phyloP scores from a whole-genome alignment of 805 yeast genomes.

The Komagataella populi region DNA sequence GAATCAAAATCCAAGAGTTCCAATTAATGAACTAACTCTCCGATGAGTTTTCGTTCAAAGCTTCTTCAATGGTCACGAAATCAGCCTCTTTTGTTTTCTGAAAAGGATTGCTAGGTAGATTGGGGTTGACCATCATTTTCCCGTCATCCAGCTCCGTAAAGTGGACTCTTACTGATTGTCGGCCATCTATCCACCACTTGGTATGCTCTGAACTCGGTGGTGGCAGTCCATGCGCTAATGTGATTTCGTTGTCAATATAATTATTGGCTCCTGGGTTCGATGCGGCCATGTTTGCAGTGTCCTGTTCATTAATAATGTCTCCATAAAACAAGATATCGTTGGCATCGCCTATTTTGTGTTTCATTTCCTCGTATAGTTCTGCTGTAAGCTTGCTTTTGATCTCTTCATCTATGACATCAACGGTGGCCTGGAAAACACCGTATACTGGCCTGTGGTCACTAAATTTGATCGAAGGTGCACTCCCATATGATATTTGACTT shows the following conservation, averaged over 20 bases:
- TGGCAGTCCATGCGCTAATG: conserved; percentile 39
- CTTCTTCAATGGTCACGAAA: conserved; percentile 20
- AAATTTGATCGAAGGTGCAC: conserved; percentile 41
- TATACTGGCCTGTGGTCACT: conserved; percentile 90
- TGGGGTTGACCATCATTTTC: conserved; percentile 45
- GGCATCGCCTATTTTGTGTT: conserved; percentile 27
- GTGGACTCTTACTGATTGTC: conserved; percentile 56
- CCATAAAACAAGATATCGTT: conserved; percentile 17
- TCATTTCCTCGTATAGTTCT: conserved; percentile 40
- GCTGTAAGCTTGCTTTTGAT: conserved; percentile 34
- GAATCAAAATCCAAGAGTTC: not conserved
- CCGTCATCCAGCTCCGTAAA: conserved; percentile 29
- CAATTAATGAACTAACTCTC: not conserved
- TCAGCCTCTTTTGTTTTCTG: conserved; percentile 35
- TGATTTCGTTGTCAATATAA: conserved; percentile 9
- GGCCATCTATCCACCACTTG: conserved; percentile 91
- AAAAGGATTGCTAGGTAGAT: conserved; percentile 64
- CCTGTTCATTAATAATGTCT: conserved; percentile 11
- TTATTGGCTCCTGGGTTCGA: conserved; percentile 7
- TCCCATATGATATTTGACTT: conserved; percentile 45
- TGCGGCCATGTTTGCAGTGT: conserved; percentile 7
- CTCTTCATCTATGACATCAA: conserved; percentile 51
- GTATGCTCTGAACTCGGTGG: conserved; percentile 75
- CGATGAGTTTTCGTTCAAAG: not conserved
- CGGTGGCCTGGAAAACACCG: conserved; percentile 51